Evolutionary conservation across 2,329 filamentous ascomycete genomes (phyloP).

Genomic region (Cephalotrichum gorgonifer): DNA sequence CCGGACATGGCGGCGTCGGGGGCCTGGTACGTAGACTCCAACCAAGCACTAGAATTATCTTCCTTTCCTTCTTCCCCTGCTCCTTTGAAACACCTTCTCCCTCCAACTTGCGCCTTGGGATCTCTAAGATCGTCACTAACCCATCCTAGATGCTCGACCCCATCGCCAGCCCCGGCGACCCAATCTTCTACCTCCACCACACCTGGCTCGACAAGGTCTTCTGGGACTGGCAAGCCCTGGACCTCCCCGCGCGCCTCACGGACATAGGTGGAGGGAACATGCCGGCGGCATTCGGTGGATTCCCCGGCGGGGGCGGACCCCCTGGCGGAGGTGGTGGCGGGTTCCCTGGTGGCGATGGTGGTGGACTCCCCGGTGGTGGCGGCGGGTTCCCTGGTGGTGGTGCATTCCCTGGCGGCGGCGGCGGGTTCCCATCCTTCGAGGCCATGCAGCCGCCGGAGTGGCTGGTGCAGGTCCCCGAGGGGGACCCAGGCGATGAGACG

Average conservation of each 20-base stretch:
- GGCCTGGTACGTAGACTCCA: conserved; percentile 7
- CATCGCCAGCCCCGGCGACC: conserved; percentile 19
- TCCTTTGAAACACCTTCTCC: too few species aligned
- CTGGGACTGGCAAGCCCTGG: conserved; percentile 19
- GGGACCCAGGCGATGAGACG: background rate
- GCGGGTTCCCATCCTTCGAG: background rate
- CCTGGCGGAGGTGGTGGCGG: background rate
- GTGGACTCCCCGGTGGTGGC: too few species aligned
- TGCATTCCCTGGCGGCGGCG: too few species aligned
- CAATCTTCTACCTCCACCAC: conserved; percentile 16
- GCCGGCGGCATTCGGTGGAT: conserved; percentile 2
- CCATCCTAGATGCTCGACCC: conserved; percentile 15
- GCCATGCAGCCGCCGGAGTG: background rate
- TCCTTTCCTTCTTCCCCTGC: too few species aligned
- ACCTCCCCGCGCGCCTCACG: conserved; percentile 16
- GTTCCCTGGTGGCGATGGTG: background rate
- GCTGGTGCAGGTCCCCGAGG: background rate
- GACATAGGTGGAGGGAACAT: conserved; percentile 21
- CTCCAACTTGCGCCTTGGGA: too few species aligned
- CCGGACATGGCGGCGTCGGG: conserved; percentile 15
- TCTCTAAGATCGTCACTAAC: too few species aligned
- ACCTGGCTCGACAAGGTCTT: conserved; percentile 16
- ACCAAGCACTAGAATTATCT: background rate
- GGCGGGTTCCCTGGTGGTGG: background rate
- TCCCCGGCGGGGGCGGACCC: background rate